Evolutionary conservation across 2,329 filamentous ascomycete genomes (phyloP).

Genomic region (Alternaria novae-zelandiae): DNA sequence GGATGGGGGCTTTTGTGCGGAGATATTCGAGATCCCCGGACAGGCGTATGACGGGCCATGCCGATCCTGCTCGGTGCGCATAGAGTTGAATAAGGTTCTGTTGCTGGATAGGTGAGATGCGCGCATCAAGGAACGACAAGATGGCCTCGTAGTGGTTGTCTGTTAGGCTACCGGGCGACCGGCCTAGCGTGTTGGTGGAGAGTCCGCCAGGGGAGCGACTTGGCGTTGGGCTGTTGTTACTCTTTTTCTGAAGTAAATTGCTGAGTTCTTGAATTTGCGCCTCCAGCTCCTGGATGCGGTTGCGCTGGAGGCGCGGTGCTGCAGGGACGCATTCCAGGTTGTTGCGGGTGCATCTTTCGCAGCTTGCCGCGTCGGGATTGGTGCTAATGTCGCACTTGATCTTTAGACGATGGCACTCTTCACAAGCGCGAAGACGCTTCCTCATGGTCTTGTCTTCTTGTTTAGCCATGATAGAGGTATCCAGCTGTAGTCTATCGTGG

Average conservation of each 20-base stretch:
- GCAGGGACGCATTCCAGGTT: conserved; percentile 29
- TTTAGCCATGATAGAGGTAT: not conserved
- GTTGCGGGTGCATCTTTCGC: conserved; percentile 35
- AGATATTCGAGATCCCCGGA: conserved; percentile 17
- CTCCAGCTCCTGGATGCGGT: conserved; percentile 37
- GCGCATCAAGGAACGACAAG: conserved; percentile 28
- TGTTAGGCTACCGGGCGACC: conserved; percentile 11
- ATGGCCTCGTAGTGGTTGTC: conserved; percentile 24
- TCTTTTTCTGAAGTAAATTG: conserved; percentile 15
- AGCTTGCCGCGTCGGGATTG: conserved; percentile 14
- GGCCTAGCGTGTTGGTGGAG: conserved; percentile 2
- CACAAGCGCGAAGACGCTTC: conserved; percentile 35
- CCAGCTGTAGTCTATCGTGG: not conserved
- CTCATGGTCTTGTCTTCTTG: conserved; percentile 14
- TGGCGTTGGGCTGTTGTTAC: conserved; percentile 20
- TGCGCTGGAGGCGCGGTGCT: conserved; percentile 35
- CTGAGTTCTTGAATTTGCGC: conserved; percentile 31
- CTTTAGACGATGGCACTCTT: conserved; percentile 39
- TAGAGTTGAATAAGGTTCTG: conserved; percentile 25
- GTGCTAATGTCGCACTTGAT: conserved; percentile 38
- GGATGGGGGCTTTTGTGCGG: conserved; percentile 29
- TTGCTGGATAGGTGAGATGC: conserved; percentile 27
- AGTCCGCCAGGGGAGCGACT: conserved; percentile 21
- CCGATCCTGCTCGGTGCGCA: conserved; percentile 20
- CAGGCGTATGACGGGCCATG: conserved; percentile 29